phyloP scores from a whole-genome alignment of 140 eudicot genomes.

The Senecio squalidus region DNA sequence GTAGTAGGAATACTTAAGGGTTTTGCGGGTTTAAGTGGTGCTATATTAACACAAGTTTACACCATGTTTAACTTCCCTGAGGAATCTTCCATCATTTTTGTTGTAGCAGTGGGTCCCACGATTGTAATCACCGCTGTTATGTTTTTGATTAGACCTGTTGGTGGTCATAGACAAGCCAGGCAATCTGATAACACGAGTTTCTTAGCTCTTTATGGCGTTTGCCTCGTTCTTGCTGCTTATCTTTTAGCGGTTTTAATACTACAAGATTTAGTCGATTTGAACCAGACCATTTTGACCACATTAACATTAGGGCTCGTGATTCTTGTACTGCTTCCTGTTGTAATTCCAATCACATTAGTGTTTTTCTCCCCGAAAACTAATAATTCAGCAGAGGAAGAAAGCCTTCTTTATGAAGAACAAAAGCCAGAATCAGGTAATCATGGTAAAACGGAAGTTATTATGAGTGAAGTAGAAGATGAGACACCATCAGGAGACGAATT shows the following conservation, averaged over 20 bases:
- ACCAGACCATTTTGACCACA: conserved; percentile 25
- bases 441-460: conserved; percentile 32
- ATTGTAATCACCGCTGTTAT: conserved; percentile 49
- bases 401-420: conserved; percentile 25
- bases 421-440: conserved; percentile 10
- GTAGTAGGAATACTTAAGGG: conserved; percentile 72
- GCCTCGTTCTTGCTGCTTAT: conserved; percentile 67
- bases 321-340: conserved; percentile 44
- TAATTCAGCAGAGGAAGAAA: conserved; percentile 31
- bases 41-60: conserved; percentile 62
- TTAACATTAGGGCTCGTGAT: conserved; percentile 39
- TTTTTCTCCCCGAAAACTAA: conserved; percentile 19
- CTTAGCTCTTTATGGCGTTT: conserved; percentile 44
- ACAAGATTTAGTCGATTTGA: conserved; percentile 43
- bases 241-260: conserved; percentile 54
- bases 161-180: conserved; percentile 67
- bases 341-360: conserved; percentile 45
- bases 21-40: conserved; percentile 77
- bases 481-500: conserved; percentile 28
- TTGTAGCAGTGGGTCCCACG: conserved; percentile 74
- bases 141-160: conserved; percentile 65
- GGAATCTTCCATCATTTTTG: conserved; percentile 54
- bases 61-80: conserved; percentile 51
- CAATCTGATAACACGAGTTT: conserved; percentile 47
- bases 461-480: conserved; percentile 63